A percentile compares a stretch with the other conserved stretches of the same genome.
Evolutionary conservation across 495 filamentous ascomycete species (phyloP).

Genomic region (Aspergillus indologenus): DNA sequence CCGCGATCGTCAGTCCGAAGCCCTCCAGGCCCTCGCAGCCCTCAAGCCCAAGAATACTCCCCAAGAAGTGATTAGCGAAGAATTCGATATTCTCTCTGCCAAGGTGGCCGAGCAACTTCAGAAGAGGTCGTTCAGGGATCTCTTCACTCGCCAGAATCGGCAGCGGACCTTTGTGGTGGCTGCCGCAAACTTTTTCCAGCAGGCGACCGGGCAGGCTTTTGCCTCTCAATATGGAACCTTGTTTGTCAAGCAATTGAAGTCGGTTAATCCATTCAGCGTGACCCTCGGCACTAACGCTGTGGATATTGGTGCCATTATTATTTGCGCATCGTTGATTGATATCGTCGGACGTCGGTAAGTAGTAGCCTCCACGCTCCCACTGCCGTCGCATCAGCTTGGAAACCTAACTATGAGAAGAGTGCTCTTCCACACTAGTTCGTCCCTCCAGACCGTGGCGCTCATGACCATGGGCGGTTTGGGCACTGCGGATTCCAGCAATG

Average conservation of each 20-base stretch:
- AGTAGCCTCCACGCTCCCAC: not conserved
- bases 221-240: slow-evolving; percentile 12
- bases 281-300: slow-evolving; percentile 3
- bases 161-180: slow-evolving; percentile 11
- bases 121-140: slow-evolving; percentile 6
- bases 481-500: not conserved
- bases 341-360: slow-evolving; percentile 1
- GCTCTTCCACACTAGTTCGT: not conserved
- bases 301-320: slow-evolving; percentile 3
- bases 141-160: slow-evolving; percentile 3
- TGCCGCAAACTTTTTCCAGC: slow-evolving; percentile 16
- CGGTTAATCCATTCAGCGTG: slow-evolving; percentile 8
- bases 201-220: slow-evolving; percentile 15
- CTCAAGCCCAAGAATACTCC: slow-evolving; percentile 2
- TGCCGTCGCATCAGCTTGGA: not conserved
- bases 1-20: slow-evolving; percentile 7
- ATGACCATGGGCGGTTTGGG: not conserved
- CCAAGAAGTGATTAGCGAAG: not conserved
- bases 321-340: not conserved
- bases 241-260: slow-evolving; percentile 6
- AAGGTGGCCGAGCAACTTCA: slow-evolving; percentile 4
- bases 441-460: not conserved
- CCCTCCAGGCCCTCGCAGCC: not conserved
- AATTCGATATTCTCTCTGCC: slow-evolving; percentile 5
- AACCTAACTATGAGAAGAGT: not conserved